Conservation (phyloP, 257 asterid genomes). For the Lithospermum erythrorhizon region DNA sequence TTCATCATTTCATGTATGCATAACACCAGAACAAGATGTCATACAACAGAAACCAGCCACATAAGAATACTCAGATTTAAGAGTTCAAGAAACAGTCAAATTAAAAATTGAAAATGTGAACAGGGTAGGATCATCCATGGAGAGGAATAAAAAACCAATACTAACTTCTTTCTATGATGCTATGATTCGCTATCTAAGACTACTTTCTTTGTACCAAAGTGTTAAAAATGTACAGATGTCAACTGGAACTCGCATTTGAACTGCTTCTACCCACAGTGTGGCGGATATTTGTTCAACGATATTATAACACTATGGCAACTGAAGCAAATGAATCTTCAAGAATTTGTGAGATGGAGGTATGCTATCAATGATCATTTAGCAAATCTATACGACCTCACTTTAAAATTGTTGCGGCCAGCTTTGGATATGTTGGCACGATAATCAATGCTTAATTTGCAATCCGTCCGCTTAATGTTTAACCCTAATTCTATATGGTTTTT, state of each 20-base stretch:
- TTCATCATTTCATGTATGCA: not conserved
- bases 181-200: not conserved
- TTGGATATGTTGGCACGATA: no score
- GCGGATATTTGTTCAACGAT: conserved; percentile 14
- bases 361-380: not conserved
- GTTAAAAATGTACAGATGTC: not conserved
- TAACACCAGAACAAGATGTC: not conserved
- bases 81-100: not conserved
- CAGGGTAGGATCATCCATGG: not conserved
- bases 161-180: not conserved
- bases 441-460: no score
- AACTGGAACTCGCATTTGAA: not conserved
- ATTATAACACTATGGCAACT: conserved; percentile 7
- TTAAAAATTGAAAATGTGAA: not conserved
- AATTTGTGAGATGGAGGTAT: conserved; percentile 11
- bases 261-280: conserved; percentile 13
- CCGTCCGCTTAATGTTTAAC: no score
- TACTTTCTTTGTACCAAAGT: not conserved
- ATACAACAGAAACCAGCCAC: not conserved
- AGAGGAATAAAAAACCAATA: no score
- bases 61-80: not conserved
- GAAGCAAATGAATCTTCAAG: conserved; percentile 14
- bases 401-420: not conserved
- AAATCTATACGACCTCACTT: no score
- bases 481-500: no score